phyloP scores from a whole-genome alignment of 2,329 filamentous ascomycete genomes.

The Phyllosticta capitalensis region DNA sequence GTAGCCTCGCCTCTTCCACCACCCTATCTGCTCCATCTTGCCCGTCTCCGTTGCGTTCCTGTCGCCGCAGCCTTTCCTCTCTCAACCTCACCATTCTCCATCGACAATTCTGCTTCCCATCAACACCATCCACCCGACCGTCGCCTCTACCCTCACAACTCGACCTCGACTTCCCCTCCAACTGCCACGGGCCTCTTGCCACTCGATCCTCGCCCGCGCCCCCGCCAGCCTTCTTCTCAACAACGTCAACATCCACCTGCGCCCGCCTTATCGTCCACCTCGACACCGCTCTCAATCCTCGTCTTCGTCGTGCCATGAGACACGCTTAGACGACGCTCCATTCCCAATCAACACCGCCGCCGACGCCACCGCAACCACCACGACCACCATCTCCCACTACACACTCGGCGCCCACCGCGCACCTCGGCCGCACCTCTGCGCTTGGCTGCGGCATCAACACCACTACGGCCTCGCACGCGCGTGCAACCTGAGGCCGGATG shows the following conservation, averaged over 20 bases:
- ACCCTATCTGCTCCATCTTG: neutral
- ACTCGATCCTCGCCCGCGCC: neutral
- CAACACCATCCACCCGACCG: neutral
- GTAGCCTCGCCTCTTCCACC: neutral
- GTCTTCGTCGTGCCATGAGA: conserved; percentile 7
- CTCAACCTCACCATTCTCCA: neutral
- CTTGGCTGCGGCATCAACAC: neutral
- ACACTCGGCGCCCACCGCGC: neutral
- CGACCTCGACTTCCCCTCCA: neutral
- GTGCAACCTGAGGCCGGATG: conserved; percentile 8
- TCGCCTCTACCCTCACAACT: neutral
- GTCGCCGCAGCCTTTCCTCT: neutral
- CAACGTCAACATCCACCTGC: neutral
- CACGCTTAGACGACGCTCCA: conserved; percentile 8
- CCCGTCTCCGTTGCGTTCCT: neutral
- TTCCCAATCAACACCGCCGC: neutral
- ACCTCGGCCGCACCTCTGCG: neutral
- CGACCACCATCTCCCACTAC: neutral
- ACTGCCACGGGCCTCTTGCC: neutral
- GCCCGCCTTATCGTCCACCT: neutral
- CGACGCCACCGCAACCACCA: neutral
- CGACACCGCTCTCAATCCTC: neutral
- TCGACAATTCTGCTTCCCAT: neutral
- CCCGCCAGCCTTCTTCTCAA: neutral
- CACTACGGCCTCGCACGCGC: neutral